These are phyloP conservation scores for Mucor sp. DNA, from an alignment of 371 early-diverging fungal genomes.

Conservation along the genomic window DNA sequence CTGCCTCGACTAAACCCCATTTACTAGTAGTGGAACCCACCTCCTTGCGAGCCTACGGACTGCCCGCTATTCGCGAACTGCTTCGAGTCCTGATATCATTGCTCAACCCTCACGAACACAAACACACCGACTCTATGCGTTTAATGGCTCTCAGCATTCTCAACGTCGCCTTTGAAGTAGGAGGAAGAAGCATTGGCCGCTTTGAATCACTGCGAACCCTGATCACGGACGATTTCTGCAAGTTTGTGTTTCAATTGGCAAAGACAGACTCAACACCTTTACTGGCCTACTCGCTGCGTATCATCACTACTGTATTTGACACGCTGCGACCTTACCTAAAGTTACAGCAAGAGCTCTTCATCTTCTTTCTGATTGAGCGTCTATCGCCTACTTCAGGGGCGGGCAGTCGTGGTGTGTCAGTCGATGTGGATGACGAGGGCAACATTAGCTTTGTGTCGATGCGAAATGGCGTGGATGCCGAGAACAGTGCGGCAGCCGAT, in stretches of 20 bases:
- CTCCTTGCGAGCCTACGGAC: conserved; percentile 64
- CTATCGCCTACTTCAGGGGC: conserved; percentile 53
- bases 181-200: conserved; percentile 77
- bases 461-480: not conserved
- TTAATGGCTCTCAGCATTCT: conserved; percentile 82
- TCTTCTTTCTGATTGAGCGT: conserved; percentile 77
- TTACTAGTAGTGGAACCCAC: conserved; percentile 2
- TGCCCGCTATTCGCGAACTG: conserved; percentile 88
- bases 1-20: not conserved
- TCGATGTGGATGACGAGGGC: conserved; percentile 48
- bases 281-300: conserved; percentile 63
- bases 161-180: conserved; percentile 82
- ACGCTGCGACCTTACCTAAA: conserved; percentile 71
- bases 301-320: conserved; percentile 75
- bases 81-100: conserved; percentile 88
- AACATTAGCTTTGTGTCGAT: conserved; percentile 28
- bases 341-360: conserved; percentile 77
- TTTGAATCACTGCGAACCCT: conserved; percentile 70
- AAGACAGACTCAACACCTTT: conserved; percentile 64
- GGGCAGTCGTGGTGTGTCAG: conserved; percentile 31
- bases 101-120: conserved; percentile 87
- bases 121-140: conserved; percentile 93
- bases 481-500: conserved; percentile 11
- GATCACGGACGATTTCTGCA: conserved; percentile 85
- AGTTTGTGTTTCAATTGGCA: conserved; percentile 79